phyloP scores from a whole-genome alignment of 306 rosid species.

The Quercus dentata region DNA sequence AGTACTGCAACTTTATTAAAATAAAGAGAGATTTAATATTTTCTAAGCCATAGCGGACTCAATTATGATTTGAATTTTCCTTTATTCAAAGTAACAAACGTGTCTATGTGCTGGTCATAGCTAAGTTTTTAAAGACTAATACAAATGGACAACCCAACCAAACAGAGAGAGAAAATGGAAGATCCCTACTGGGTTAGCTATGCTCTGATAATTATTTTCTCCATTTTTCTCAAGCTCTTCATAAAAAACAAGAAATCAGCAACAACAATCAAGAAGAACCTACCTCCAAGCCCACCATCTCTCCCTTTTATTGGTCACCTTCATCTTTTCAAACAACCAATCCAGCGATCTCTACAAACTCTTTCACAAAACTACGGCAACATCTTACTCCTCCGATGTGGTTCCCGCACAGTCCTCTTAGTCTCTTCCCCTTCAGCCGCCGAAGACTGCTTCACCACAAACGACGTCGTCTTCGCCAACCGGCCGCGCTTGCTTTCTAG shows the following conservation, averaged over 20 bases:
- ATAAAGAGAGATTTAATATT: no score
- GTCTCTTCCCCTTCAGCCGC: slow-evolving; percentile 16
- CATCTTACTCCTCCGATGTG: slow-evolving; percentile 10
- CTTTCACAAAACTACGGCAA: not conserved
- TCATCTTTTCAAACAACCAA: slow-evolving; percentile 33
- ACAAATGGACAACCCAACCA: no score
- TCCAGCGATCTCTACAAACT: slow-evolving; percentile 16
- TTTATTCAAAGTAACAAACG: no score
- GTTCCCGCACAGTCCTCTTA: slow-evolving; percentile 8
- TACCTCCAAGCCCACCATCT: slow-evolving; percentile 25
- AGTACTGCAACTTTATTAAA: no score
- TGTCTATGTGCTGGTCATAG: no score
- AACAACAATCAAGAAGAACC: not conserved
- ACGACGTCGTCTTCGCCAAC: slow-evolving; percentile 29
- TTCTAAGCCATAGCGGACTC: no score
- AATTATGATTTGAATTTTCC: no score
- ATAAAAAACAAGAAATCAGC: no score
- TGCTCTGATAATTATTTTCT: not conserved
- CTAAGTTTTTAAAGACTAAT: no score
- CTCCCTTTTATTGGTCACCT: slow-evolving; percentile 42
- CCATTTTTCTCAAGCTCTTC: not conserved
- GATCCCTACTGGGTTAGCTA: not conserved
- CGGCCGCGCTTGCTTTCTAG: slow-evolving; percentile 23
- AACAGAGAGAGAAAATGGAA: no score
- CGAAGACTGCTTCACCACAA: slow-evolving; percentile 30